Evolutionary conservation across 306 rosid species (phyloP).

Genomic region (Fragaria vesca): DNA sequence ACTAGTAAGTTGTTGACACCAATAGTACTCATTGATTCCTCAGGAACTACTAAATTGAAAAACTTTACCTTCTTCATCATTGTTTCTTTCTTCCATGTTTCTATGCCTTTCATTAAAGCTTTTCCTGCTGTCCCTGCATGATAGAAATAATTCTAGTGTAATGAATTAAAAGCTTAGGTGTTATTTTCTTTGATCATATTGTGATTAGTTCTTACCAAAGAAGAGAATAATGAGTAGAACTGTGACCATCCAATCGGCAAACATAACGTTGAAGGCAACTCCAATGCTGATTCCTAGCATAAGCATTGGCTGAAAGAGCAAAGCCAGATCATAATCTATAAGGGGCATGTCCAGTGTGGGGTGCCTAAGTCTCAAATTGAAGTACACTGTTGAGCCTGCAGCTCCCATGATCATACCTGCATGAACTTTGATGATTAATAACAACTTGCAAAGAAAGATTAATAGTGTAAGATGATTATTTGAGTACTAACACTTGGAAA

Average conservation of each 20-base stretch:
- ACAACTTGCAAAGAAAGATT: neutral
- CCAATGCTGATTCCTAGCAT: slow-evolving; percentile 88
- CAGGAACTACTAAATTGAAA: neutral
- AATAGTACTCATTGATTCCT: slow-evolving; percentile 7
- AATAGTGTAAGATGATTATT: neutral
- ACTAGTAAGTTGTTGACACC: slow-evolving; percentile 10
- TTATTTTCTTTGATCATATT: neutral
- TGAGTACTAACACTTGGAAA: slow-evolving; percentile 69
- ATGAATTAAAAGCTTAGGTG: neutral
- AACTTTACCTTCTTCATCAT: slow-evolving; percentile 46
- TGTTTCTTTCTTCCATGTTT: slow-evolving; percentile 78
- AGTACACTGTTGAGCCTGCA: slow-evolving; percentile 72
- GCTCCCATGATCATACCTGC: slow-evolving; percentile 92
- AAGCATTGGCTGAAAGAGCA: slow-evolving; percentile 74
- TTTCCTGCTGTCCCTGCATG: slow-evolving; percentile 65
- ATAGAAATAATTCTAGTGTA: neutral
- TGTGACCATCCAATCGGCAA: slow-evolving; percentile 87
- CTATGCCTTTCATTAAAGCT: slow-evolving; percentile 64
- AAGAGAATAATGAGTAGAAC: slow-evolving; percentile 68
- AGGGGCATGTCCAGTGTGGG: slow-evolving; percentile 74
- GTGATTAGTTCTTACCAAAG: slow-evolving; percentile 41
- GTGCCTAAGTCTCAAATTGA: slow-evolving; percentile 64
- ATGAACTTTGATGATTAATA: neutral
- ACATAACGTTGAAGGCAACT: slow-evolving; percentile 72
- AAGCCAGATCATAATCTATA: slow-evolving; percentile 67